Percentiles rank a stretch among this genome's conserved stretches.
These are phyloP conservation scores for Pseudocohnilembus persalinus DNA, from an alignment of 169 alveolate genomes.

Conservation along the genomic window DNA sequence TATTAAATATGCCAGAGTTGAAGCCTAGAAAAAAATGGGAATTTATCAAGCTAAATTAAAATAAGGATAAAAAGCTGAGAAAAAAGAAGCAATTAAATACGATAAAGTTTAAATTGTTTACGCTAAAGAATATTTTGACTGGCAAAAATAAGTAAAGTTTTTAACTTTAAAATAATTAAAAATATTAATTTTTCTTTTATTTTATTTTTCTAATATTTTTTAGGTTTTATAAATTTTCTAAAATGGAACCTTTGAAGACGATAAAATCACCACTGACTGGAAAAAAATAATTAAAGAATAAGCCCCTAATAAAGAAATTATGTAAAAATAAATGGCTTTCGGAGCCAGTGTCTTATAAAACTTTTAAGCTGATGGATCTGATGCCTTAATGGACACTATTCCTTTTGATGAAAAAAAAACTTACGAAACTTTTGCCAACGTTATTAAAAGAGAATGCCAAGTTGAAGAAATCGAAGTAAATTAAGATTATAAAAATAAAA, in stretches of 20 bases:
- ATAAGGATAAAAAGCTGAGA: slow-evolving; percentile 27
- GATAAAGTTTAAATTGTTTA: slow-evolving; percentile 56
- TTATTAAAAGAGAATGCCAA: slow-evolving; percentile 48
- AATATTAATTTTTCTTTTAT: no score
- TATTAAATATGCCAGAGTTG: slow-evolving; percentile 60
- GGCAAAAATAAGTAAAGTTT: slow-evolving; percentile 63
- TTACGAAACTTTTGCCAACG: slow-evolving; percentile 28
- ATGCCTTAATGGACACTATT: slow-evolving; percentile 52
- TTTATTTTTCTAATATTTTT: background rate
- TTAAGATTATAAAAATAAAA: no score
- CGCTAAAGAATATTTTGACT: slow-evolving; percentile 72
- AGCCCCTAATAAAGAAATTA: slow-evolving; percentile 28
- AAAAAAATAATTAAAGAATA: slow-evolving; percentile 22
- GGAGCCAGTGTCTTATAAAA: slow-evolving; percentile 49
- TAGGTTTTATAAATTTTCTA: background rate
- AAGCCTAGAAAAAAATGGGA: slow-evolving; percentile 42
- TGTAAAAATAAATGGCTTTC: slow-evolving; percentile 54
- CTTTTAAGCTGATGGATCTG: slow-evolving; percentile 51
- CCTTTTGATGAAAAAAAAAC: slow-evolving; percentile 56
- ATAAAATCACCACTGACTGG: slow-evolving; percentile 15
- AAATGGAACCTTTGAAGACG: slow-evolving; percentile 5
- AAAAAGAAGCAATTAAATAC: slow-evolving; percentile 49
- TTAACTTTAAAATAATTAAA: slow-evolving; percentile 22
- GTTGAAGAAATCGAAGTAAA: slow-evolving; percentile 48
- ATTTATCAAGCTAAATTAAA: background rate